Evolutionary conservation across 257 asterid species (phyloP).

Genomic region (Solanum gandarillasii): DNA sequence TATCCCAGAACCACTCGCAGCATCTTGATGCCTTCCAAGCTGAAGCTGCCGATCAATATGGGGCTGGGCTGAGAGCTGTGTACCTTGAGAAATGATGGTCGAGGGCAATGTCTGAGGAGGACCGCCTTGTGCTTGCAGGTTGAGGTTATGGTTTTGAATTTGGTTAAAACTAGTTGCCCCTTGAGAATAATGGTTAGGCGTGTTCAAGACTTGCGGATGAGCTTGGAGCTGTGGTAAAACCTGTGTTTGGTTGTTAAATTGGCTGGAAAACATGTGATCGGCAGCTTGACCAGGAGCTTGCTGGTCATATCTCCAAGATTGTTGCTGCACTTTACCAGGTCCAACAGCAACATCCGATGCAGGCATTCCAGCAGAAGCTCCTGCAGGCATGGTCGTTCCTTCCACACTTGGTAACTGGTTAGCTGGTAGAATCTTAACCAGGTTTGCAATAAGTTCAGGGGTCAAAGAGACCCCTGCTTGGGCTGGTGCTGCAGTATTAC

Average conservation of each 20-base stretch:
- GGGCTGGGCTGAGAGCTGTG: constrained; percentile 26
- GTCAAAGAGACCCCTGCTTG: constrained; percentile 63
- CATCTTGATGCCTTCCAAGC: constrained; percentile 34
- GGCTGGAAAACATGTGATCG: constrained; percentile 27
- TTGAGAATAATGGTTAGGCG: constrained; percentile 28
- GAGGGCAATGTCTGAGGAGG: constrained; percentile 30
- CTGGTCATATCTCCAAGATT: constrained; percentile 42
- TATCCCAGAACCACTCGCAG: constrained; percentile 25
- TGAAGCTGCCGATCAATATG: constrained; percentile 45
- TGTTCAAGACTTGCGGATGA: constrained; percentile 26
- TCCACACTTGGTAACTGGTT: constrained; percentile 37
- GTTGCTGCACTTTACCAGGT: constrained; percentile 26
- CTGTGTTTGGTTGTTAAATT: constrained; percentile 37
- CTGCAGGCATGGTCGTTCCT: constrained; percentile 19
- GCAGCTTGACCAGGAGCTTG: constrained; percentile 29
- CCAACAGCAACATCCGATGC: constrained; percentile 29
- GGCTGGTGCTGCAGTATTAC: constrained; percentile 29
- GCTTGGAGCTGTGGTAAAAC: constrained; percentile 36
- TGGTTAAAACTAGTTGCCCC: constrained; percentile 29
- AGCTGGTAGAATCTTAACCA: constrained; percentile 54
- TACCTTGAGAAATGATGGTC: constrained; percentile 28
- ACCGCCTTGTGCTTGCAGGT: constrained; percentile 27
- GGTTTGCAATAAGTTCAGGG: constrained; percentile 86
- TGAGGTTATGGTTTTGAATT: constrained; percentile 27
- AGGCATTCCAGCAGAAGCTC: constrained; percentile 21